Evolutionary conservation across 2,329 filamentous ascomycete species (phyloP).

Genomic region (Alternaria brassicae): DNA sequence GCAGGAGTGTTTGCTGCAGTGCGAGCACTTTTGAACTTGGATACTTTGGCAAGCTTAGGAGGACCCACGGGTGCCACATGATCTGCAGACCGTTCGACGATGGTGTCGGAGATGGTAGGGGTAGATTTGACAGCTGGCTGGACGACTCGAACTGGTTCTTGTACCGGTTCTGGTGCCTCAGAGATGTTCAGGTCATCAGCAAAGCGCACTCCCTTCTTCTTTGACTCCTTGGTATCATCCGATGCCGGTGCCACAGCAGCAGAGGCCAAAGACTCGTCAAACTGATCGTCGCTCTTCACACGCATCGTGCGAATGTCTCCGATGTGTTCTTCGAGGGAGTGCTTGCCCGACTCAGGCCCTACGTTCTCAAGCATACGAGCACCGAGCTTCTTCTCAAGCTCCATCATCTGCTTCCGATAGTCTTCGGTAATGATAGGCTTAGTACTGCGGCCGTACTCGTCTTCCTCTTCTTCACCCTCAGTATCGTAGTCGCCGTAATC

Average conservation of each 20-base stretch:
- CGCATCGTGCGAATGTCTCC: conserved; percentile 66
- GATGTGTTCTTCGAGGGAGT: conserved; percentile 55
- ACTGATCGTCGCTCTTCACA: conserved; percentile 50
- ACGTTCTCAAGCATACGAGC: conserved; percentile 64
- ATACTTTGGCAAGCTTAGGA: conserved; percentile 45
- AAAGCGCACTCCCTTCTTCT: conserved; percentile 80
- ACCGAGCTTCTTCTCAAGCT: conserved; percentile 80
- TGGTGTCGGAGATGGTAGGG: conserved; percentile 44
- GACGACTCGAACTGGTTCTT: conserved; percentile 22
- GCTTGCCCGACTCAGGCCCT: conserved; percentile 55
- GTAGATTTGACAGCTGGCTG: conserved; percentile 10
- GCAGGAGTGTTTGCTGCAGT: conserved; percentile 26
- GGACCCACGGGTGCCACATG: conserved; percentile 20
- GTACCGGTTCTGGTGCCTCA: conserved; percentile 43
- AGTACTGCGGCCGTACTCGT: conserved; percentile 77
- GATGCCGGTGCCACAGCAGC: conserved; percentile 5
- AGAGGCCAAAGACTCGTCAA: conserved; percentile 32
- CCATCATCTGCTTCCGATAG: conserved; percentile 82
- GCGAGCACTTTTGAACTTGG: conserved; percentile 52
- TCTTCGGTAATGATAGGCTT: conserved; percentile 72
- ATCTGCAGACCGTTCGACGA: conserved; percentile 41
- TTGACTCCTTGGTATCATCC: conserved; percentile 14
- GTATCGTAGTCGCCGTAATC: conserved; percentile 52
- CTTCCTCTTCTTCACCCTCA: conserved; percentile 72
- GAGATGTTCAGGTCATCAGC: conserved; percentile 76